Conservation (phyloP, 345 rosid genomes). For the Citrus medica region DNA sequence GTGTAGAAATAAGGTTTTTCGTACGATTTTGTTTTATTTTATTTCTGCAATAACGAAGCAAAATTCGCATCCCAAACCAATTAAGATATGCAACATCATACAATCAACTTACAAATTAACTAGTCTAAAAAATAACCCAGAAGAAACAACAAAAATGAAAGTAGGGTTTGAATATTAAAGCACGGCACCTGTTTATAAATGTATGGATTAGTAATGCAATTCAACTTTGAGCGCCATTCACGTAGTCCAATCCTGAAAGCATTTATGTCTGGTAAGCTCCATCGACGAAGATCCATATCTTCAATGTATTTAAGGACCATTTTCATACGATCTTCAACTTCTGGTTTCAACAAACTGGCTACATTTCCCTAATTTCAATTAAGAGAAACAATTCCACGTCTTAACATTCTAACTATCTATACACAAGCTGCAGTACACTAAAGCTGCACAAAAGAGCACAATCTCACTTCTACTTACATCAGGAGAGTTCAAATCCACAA, state of each 20-base stretch:
- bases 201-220: conserved; percentile 65
- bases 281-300: conserved; percentile 68
- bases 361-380: conserved; percentile 26
- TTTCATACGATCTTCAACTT: conserved; percentile 43
- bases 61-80: neutral
- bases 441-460: neutral
- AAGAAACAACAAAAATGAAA: neutral
- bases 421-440: neutral
- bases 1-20: neutral
- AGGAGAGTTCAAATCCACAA: conserved; percentile 25
- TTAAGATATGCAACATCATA: neutral
- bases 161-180: neutral
- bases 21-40: neutral
- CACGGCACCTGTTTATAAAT: conserved; percentile 61
- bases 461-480: conserved; percentile 38
- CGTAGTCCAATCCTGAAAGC: conserved; percentile 58
- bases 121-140: neutral
- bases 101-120: conserved; percentile 2
- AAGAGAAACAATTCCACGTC: conserved; percentile 9
- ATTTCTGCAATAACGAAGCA: neutral
- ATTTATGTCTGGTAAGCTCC: conserved; percentile 62
- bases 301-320: conserved; percentile 63
- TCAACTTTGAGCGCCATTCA: conserved; percentile 65
- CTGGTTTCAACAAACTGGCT: conserved; percentile 36
- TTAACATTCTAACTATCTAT: neutral